Evolutionary conservation across 768 basidiomycete species (phyloP), one percentile per base, ranked within the genome.

Genomic region (Boletus subparvulus): DNA sequence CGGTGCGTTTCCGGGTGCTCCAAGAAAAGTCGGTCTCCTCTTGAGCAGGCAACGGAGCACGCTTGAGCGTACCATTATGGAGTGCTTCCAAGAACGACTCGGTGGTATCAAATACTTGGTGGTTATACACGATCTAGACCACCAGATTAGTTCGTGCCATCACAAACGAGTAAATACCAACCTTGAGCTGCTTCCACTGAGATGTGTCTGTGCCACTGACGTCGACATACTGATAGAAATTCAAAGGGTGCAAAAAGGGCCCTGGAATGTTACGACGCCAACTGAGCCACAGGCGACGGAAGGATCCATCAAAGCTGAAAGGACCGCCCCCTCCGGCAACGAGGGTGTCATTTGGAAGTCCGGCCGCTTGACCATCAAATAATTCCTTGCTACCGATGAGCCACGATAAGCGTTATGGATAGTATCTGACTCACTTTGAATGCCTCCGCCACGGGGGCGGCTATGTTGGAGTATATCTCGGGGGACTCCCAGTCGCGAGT

Each of bases 161-260:
- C 12, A 28, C 32, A 26, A 36, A 43, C 21, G 30, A 10, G 30
- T 0, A 50, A 13, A 48, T 37, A 43, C 62, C 0, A n/a, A 79
- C 82, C 72, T 82, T 82, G 43, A 83, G 68, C 21, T 80, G 61
- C 52, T 79, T 78, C 82, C 82, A 87, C 33, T 76, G 70, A 2
- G 73, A 63, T 0, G 78, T 60, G 59, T 86, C 83, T 1, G 78
- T 82, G 8, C 84, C 83, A 11, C 76, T 79, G 19, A 81, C 58
- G 61, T 86, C 84, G 55, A 85, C 62, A 60, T 86, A 86, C 45
- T 78, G 76, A 66, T 79, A 84, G 64, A 85, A 79, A 58, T 77
- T 76, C 19, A 85, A 64, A 11, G 83, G 80, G 48, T 80, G 80
- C n/a, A 86, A 72, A 62, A 69, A 86, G 0, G 77, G 72, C 0